A percentile compares a stretch with the other conserved stretches of the same genome.
phyloP scores from a whole-genome alignment of 306 rosid species.

The Canavalia ensiformis region DNA sequence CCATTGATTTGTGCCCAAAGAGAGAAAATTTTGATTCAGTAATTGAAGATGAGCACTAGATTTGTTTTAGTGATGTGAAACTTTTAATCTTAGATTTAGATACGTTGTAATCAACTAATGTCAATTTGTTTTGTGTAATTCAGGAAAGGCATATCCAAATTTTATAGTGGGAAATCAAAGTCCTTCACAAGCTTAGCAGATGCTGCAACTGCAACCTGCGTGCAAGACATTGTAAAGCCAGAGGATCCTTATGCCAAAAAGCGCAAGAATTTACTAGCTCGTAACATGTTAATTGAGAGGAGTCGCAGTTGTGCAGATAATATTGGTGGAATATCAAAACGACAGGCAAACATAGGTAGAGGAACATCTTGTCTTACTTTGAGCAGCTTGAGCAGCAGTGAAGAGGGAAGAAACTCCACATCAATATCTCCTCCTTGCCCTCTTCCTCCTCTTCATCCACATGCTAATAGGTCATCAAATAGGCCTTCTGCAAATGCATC shows the following conservation, averaged over 20 bases:
- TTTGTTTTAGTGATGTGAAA: background rate
- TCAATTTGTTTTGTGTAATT: conserved; percentile 32
- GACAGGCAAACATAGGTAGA: conserved; percentile 55
- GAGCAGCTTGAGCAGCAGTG: conserved; percentile 45
- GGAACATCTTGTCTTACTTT: conserved; percentile 54
- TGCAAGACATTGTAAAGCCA: conserved; percentile 78
- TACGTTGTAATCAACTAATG: background rate
- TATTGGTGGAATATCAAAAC: conserved; percentile 65
- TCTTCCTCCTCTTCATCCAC: conserved; percentile 82
- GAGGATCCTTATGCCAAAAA: conserved; percentile 81
- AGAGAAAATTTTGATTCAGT: background rate
- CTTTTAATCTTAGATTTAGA: background rate
- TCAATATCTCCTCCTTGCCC: conserved; percentile 62
- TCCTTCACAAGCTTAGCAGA: conserved; percentile 88
- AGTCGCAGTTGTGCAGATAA: conserved; percentile 52
- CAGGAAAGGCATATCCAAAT: conserved; percentile 93
- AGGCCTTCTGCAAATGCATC: conserved; percentile 48
- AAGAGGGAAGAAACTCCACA: conserved; percentile 52
- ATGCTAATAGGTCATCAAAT: conserved; percentile 37
- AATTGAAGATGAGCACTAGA: background rate
- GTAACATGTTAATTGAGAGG: conserved; percentile 50
- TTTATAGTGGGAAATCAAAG: conserved; percentile 90
- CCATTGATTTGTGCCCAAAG: background rate
- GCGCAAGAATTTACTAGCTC: conserved; percentile 74
- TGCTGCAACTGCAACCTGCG: conserved; percentile 55